phyloP scores from a whole-genome alignment of 192 early-diverging fungal species.

The Coemansia sp. region DNA sequence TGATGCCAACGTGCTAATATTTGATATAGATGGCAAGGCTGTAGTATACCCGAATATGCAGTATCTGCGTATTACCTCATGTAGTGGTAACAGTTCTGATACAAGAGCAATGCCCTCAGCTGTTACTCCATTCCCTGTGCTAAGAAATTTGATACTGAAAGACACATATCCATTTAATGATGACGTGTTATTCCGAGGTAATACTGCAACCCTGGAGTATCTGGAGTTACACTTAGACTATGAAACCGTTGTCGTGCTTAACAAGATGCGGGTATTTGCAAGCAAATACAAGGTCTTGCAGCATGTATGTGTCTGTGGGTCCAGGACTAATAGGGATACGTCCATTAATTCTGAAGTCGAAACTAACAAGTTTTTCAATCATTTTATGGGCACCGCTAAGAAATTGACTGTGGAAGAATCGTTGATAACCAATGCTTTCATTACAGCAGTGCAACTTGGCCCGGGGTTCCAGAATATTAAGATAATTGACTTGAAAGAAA shows the following conservation, averaged over 20 bases:
- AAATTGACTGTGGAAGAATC: not conserved
- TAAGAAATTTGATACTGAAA: not conserved
- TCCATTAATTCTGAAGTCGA: not conserved
- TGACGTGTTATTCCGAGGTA: not conserved
- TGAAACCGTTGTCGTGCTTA: not conserved
- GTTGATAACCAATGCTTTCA: not conserved
- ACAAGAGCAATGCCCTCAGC: not conserved
- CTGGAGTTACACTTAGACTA: not conserved
- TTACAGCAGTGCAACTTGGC: not conserved
- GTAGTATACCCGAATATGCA: conserved; percentile 7
- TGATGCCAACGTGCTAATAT: not conserved
- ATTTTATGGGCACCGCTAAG: too few relatives aligned
- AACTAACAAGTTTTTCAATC: not conserved
- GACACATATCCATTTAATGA: conserved; percentile 7
- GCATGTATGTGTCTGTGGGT: not conserved
- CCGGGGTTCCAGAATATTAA: not conserved
- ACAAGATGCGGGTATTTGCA: not conserved
- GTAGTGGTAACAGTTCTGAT: too few relatives aligned
- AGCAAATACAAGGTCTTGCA: not conserved
- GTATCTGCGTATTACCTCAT: not conserved
- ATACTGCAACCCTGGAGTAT: not conserved
- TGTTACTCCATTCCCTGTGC: not conserved
- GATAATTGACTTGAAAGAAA: not conserved
- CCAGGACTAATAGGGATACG: not conserved
- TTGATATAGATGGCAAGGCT: not conserved